Evolutionary conservation across 257 asterid species (phyloP), one percentile per base, ranked within the genome.

Genomic region (Agastache rugosa): DNA sequence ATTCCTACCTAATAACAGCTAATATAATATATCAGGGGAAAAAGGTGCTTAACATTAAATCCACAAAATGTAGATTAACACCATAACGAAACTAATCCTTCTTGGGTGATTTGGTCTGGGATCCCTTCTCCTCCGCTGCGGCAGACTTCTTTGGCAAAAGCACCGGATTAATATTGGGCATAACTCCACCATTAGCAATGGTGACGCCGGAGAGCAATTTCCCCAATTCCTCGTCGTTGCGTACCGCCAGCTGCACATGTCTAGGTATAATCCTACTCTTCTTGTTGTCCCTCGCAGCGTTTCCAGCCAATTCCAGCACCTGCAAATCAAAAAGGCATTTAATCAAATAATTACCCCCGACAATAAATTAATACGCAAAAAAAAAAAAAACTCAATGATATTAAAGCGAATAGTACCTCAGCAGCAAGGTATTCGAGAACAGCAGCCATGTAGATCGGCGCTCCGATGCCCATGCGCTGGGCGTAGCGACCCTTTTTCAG

Each of bases 271-370:
- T 84, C 48, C 88, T 64, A 0, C 45, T 73, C 78, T 84, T 84
- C 81, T 84, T 84, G 71, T 84, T 84, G 19, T 84, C 88, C 72
- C 88, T 82, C 2, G 88, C 89, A 0, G 89, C 89, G 42, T 85
- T 85, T 23, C 89, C 89, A 10, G 89, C 89, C 83, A 85, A 50
- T 55, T 85, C 89, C 71, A 85, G 67, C 11, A 85, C 83, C 89
- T 85, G 22, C 44, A 51, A 45, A 6, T n/a, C 29, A 53, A 17
- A 23, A 16, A 58, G 1, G 2, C 10, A 42, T 11, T 27, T 56
- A 6, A 44, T 11, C 41, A 51, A 27, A 51, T 54, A 39, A 27
- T n/a, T 53, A 20, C 3, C 11, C 12, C 14, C 0, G 1, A 3
- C 2, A 25, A 6, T 1, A 1, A 11, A 65, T 2, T 1, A 22